Evolutionary conservation across 176 grass and related monocot species (phyloP).

Genomic region (Aegilops tauschii): DNA sequence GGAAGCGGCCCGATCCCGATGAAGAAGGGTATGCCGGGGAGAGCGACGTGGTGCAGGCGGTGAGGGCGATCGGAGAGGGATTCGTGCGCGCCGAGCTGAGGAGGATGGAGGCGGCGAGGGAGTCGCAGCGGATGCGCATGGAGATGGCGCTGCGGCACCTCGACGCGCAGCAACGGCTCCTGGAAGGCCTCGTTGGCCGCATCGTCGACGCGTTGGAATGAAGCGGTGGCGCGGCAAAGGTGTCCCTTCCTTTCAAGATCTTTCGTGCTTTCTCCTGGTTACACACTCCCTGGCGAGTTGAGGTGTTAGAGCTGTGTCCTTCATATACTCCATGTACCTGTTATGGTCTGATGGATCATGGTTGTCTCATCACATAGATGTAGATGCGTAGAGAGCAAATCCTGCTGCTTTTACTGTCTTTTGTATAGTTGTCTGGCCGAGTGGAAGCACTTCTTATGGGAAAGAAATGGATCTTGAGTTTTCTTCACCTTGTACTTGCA

Average conservation of each 20-base stretch:
- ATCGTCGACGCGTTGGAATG: conserved; percentile 46
- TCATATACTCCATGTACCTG: conserved; percentile 21
- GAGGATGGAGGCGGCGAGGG: conserved; percentile 66
- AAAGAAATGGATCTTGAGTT: background rate
- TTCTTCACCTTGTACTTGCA: background rate
- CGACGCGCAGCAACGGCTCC: conserved; percentile 51
- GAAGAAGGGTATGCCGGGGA: conserved; percentile 20
- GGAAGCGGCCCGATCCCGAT: conserved; percentile 27
- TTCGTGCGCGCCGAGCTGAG: conserved; percentile 66
- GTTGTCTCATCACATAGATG: conserved; percentile 20
- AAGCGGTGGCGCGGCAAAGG: conserved; percentile 24
- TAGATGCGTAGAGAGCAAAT: background rate
- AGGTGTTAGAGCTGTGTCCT: conserved; percentile 33
- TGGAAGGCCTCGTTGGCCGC: conserved; percentile 42
- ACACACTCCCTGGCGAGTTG: background rate
- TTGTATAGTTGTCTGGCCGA: conserved; percentile 21
- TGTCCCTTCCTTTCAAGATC: conserved; percentile 24
- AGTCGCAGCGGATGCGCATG: conserved; percentile 74
- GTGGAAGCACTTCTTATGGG: background rate
- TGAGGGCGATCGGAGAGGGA: conserved; percentile 60
- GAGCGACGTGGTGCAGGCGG: conserved; percentile 41
- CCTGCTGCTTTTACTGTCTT: conserved; percentile 24
- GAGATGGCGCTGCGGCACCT: conserved; percentile 67
- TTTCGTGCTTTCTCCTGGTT: conserved; percentile 33
- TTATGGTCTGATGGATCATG: background rate